Evolutionary conservation across 225 moss, liverwort and hornwort species (phyloP).

Genomic region (Ulota crispa): DNA sequence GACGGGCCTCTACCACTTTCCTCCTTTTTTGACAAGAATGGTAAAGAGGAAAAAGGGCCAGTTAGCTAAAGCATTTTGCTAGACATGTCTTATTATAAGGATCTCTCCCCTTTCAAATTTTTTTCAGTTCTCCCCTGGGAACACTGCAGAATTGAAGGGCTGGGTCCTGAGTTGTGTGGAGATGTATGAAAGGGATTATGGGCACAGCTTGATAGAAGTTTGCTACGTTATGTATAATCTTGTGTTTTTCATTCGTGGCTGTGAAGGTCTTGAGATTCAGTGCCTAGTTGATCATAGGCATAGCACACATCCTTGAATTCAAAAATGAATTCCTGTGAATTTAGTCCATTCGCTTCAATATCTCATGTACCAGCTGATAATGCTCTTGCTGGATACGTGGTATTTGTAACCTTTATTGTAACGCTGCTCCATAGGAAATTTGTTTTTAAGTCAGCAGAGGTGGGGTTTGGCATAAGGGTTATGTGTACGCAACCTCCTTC

Average conservation of each 20-base stretch:
- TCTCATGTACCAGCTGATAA: background rate
- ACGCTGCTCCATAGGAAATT: background rate
- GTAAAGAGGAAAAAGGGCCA: conserved; percentile 49
- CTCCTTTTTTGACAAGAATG: conserved; percentile 83
- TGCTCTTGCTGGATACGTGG: conserved; percentile 4
- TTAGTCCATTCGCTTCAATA: background rate
- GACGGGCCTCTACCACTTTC: conserved; percentile 82
- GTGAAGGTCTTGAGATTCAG: background rate
- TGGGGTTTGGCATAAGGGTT: conserved; percentile 6
- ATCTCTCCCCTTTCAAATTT: conserved; percentile 15
- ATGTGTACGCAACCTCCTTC: conserved; percentile 19
- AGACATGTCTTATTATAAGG: conserved; percentile 26
- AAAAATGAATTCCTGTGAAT: conserved; percentile 2
- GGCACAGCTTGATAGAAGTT: conserved; percentile 11
- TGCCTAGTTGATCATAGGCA: background rate
- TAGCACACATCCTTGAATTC: conserved; percentile 11
- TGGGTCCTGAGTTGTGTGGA: conserved; percentile 4
- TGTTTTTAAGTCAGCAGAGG: background rate
- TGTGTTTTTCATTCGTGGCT: conserved; percentile 1
- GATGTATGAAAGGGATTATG: conserved; percentile 21
- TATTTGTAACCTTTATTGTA: background rate
- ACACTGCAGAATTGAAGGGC: conserved; percentile 2
- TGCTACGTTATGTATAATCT: conserved; percentile 8
- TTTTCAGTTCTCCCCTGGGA: conserved; percentile 27
- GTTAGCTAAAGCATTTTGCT: conserved; percentile 23